Percentiles rank a stretch among this genome's conserved stretches.
These are phyloP conservation scores for Isabelozyma pseudorhagii DNA, from an alignment of 805 yeast species.

Conservation along the genomic window DNA sequence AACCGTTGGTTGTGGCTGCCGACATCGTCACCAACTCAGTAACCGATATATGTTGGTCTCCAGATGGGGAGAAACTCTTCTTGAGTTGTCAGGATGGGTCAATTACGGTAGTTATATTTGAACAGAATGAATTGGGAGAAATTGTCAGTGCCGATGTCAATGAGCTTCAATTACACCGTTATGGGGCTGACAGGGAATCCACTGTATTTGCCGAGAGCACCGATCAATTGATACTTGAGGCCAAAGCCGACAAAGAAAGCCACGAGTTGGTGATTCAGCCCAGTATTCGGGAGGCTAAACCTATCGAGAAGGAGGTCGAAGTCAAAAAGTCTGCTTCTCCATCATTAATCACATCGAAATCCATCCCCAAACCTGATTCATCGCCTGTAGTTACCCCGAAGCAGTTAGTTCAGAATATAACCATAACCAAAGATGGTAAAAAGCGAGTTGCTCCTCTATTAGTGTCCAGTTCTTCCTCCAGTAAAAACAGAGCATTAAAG, in stretches of 20 bases:
- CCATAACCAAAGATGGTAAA: constrained; percentile 72
- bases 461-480: constrained; percentile 44
- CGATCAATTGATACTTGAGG: constrained; percentile 73
- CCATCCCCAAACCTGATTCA: not conserved
- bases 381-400: constrained; percentile 2
- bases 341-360: not conserved
- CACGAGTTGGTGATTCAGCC: not conserved
- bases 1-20: constrained; percentile 77
- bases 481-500: not conserved
- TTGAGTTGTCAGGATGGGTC: constrained; percentile 84
- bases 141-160: constrained; percentile 63
- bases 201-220: constrained; percentile 84
- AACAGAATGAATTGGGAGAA: constrained; percentile 57
- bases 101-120: constrained; percentile 66
- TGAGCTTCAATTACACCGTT: constrained; percentile 68
- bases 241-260: constrained; percentile 42
- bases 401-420: constrained; percentile 39
- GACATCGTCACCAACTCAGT: constrained; percentile 76
- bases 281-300: constrained; percentile 2
- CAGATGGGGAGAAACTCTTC: constrained; percentile 71
- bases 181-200: constrained; percentile 85
- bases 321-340: not conserved
- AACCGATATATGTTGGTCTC: constrained; percentile 88
- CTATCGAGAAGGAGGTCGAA: not conserved
- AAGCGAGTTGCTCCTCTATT: constrained; percentile 72